Evolutionary conservation across 805 yeast genomes (phyloP).

Genomic region (Lipomyces sp.): DNA sequence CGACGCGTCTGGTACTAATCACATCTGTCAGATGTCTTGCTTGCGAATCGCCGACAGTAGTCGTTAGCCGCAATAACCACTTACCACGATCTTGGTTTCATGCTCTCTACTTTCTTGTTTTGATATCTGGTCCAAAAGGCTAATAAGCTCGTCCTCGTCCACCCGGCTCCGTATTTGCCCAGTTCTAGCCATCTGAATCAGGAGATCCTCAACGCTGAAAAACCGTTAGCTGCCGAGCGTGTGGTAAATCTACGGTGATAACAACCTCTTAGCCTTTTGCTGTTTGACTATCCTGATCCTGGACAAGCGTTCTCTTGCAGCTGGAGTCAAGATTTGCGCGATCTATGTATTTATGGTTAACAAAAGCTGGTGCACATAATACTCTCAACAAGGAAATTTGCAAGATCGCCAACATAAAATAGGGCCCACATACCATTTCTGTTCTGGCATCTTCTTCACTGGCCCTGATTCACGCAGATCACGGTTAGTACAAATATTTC

Average conservation of each 20-base stretch:
- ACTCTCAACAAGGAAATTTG: not conserved
- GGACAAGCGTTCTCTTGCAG: conserved; percentile 84
- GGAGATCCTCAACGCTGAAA: conserved; percentile 71
- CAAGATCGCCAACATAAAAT: not conserved
- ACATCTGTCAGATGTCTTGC: not conserved
- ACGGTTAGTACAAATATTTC: not conserved
- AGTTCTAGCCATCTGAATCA: conserved; percentile 69
- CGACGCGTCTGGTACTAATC: conserved; percentile 33
- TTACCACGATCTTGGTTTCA: conserved; percentile 65
- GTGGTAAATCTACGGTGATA: not conserved
- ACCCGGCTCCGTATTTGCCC: conserved; percentile 78
- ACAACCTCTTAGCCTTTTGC: conserved; percentile 76
- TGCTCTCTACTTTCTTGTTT: conserved; percentile 62
- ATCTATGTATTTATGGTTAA: conserved; percentile 44
- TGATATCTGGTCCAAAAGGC: conserved; percentile 79
- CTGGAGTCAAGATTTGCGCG: conserved; percentile 75
- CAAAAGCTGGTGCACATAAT: not conserved
- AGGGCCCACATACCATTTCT: conserved; percentile 24
- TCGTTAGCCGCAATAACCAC: not conserved
- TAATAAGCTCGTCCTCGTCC: conserved; percentile 81
- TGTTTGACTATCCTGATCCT: conserved; percentile 88
- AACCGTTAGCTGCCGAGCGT: not conserved
- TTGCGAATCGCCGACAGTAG: not conserved
- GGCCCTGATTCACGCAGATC: conserved; percentile 11
- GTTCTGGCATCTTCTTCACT: conserved; percentile 32